Base-by-base conservation (phyloP, 2,329 filamentous ascomycete genomes). In the Juglanconis sp. region DNA sequence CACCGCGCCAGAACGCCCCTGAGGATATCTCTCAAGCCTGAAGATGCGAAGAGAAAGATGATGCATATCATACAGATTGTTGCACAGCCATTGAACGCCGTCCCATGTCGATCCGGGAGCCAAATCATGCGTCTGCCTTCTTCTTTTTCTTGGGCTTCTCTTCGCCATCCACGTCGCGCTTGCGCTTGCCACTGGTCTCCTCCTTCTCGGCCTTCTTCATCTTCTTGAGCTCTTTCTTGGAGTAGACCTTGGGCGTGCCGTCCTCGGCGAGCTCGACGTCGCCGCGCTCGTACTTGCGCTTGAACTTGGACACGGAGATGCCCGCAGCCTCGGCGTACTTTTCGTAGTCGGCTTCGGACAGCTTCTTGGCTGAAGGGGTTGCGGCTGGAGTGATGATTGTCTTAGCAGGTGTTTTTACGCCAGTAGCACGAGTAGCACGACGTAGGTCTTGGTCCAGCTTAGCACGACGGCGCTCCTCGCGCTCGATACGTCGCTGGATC, bases 211-310 rank as follows among this genome's bases (percentile, higher is more conserved):
- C 75, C 77, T 88, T 89, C 76, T 84, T 86, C 61, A 82, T 77
- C 79, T 90, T 89, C 82, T 91, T 91, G 69, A 88, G 74, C 51
- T 90, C 87, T 78, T 91, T 91, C 81, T 91, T 91, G 79, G 86
- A 90, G 68, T 87, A 75, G 4, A 90, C 79, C 66, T 84, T 80
- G 46, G 89, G 86, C 55, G 81, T 87, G 60, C 89, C 89, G 63
- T 89, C 84, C 11, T 77, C 76, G 67, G 81, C 81, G 65, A 92
- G 77, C 70, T 85, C 80, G 65, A 92, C 88, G 69, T 92, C 88
- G 42, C 90, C 90, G 64, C 87, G 83, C 76, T 90, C 89, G 66
- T 86, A 86, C 81, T 92, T 92, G 73, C 87, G 83, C 80, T 89
- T 87, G 77, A 92, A 92, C 77, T 91, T 89, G 78, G 85, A 86